Evolutionary conservation across 2,329 filamentous ascomycete species (phyloP).

Genomic region (Chaetomium sp.): DNA sequence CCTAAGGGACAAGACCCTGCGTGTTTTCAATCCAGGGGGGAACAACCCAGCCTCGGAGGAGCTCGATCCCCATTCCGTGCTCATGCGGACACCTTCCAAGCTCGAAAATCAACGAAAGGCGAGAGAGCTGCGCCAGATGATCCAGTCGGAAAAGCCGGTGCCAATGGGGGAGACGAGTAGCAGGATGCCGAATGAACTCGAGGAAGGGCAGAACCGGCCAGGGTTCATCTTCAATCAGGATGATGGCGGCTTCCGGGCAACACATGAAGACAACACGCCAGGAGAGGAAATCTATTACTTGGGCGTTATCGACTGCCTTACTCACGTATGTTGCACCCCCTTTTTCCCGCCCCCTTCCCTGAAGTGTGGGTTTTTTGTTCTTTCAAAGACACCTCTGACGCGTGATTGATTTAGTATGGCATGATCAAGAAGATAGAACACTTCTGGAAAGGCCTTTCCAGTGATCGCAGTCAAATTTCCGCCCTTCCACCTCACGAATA

Average conservation of each 20-base stretch:
- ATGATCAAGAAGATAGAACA: constrained; percentile 92
- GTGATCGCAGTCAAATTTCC: constrained; percentile 81
- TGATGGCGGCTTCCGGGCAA: constrained; percentile 87
- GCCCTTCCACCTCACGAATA: constrained; percentile 86
- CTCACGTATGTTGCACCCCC: constrained; percentile 62
- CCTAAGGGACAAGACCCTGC: constrained; percentile 77
- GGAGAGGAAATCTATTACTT: constrained; percentile 96
- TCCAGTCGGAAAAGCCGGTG: constrained; percentile 88
- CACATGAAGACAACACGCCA: constrained; percentile 77
- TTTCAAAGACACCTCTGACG: constrained; percentile 14
- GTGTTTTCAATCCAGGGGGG: constrained; percentile 88
- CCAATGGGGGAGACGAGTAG: constrained; percentile 77
- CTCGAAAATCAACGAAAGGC: constrained; percentile 87
- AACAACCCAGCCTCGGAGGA: constrained; percentile 49
- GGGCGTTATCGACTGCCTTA: constrained; percentile 96
- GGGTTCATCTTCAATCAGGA: constrained; percentile 86
- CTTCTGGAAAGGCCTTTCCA: constrained; percentile 90
- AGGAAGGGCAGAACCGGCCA: constrained; percentile 62
- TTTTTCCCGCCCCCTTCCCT: background rate
- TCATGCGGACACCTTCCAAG: constrained; percentile 88
- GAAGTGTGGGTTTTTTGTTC: background rate
- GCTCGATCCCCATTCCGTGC: constrained; percentile 50
- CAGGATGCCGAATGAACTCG: constrained; percentile 85
- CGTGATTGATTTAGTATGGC: constrained; percentile 59
- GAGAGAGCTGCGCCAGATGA: constrained; percentile 81